Evolutionary conservation across 2,329 filamentous ascomycete species (phyloP).

Genomic region (Fusarium globosum): DNA sequence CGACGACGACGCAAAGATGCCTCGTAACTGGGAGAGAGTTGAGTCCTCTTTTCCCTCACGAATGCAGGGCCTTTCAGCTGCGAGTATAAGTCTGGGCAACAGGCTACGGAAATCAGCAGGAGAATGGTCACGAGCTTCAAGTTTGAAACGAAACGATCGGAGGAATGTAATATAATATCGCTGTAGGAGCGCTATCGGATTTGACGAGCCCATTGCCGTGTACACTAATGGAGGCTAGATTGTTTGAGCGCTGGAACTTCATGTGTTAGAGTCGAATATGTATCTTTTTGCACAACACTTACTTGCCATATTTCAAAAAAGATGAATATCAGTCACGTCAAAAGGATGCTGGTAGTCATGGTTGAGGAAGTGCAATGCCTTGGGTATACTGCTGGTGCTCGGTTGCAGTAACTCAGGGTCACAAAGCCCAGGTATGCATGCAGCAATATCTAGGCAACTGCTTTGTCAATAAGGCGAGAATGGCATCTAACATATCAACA

Average conservation of each 20-base stretch:
- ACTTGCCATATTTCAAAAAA: neutral
- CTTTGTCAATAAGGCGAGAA: no score
- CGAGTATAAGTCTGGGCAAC: slow-evolving; percentile 60
- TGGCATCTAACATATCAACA: neutral
- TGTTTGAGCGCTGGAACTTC: neutral
- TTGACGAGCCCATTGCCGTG: slow-evolving; percentile 2
- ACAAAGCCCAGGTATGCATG: neutral
- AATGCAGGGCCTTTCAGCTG: slow-evolving; percentile 46
- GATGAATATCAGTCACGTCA: neutral
- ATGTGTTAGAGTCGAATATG: neutral
- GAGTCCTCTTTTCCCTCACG: slow-evolving; percentile 41
- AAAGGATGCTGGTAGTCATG: neutral
- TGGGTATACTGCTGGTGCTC: neutral
- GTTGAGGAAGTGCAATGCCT: neutral
- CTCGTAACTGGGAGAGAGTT: slow-evolving; percentile 46
- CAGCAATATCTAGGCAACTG: neutral
- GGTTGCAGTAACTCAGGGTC: neutral
- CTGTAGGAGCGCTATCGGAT: neutral
- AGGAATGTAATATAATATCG: slow-evolving; percentile 28
- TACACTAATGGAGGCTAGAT: slow-evolving; percentile 3
- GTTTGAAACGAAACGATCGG: slow-evolving; percentile 50
- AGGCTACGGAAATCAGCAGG: slow-evolving; percentile 62
- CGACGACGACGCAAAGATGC: slow-evolving; percentile 45
- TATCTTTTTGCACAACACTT: neutral
- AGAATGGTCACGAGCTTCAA: slow-evolving; percentile 59